These are phyloP conservation scores for Phytopythium sindhum DNA, from an alignment of 352 stramenopile species.

Conservation along the genomic window DNA sequence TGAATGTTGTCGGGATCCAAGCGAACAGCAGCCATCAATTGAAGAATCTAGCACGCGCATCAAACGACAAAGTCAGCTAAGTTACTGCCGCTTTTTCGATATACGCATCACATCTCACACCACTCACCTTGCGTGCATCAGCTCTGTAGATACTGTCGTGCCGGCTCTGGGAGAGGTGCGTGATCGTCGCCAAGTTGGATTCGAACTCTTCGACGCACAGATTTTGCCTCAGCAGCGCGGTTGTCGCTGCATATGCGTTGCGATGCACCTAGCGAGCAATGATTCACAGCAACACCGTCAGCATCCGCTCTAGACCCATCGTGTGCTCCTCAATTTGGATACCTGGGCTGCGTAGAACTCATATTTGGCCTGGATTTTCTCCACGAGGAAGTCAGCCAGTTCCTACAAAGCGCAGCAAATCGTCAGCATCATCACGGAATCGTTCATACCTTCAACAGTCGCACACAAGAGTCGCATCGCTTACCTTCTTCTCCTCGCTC, in stretches of 20 bases:
- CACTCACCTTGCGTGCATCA: slow-evolving; percentile 63
- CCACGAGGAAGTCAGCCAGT: slow-evolving; percentile 75
- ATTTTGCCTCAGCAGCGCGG: slow-evolving; percentile 76
- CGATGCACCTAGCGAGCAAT: slow-evolving; percentile 50
- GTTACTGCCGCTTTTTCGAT: not conserved
- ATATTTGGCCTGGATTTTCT: slow-evolving; percentile 81
- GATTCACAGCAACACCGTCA: not conserved
- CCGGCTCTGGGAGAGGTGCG: slow-evolving; percentile 80
- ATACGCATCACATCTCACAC: not conserved
- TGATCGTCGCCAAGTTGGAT: slow-evolving; percentile 72
- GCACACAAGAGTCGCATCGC: not conserved
- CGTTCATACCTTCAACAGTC: not conserved
- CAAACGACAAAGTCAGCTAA: not conserved
- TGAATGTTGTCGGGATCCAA: slow-evolving; percentile 78
- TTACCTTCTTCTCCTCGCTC: slow-evolving; percentile 65
- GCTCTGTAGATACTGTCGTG: slow-evolving; percentile 80
- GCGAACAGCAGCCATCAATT: slow-evolving; percentile 76
- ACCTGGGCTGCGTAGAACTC: slow-evolving; percentile 81
- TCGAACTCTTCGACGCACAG: slow-evolving; percentile 79
- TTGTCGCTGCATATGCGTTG: slow-evolving; percentile 67
- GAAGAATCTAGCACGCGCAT: slow-evolving; percentile 38
- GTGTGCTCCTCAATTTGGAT: not conserved
- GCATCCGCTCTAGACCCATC: not conserved
- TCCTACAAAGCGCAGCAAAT: slow-evolving; percentile 31
- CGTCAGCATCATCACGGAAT: not conserved